Conservation (phyloP, 768 basidiomycete species). For the Boletus barrowsii region DNA sequence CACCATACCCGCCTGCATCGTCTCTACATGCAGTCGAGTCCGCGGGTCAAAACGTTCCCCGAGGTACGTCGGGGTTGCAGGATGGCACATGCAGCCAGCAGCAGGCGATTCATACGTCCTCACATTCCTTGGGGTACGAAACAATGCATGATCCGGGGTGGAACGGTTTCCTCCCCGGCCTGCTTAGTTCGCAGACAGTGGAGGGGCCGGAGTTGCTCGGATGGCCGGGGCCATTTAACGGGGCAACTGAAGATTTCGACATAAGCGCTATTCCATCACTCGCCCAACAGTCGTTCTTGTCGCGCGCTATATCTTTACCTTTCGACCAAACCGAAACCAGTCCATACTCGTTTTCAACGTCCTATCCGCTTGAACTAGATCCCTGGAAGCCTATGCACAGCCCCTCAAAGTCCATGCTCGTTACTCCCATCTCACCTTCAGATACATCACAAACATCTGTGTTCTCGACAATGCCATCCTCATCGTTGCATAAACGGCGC, state of each 20-base stretch:
- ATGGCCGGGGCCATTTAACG: too few species aligned
- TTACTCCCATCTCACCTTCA: conserved; percentile 39
- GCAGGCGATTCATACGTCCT: too few species aligned
- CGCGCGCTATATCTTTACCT: conserved; percentile 49
- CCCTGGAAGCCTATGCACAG: conserved; percentile 44
- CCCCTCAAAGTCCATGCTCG: conserved; percentile 39
- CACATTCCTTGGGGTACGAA: too few species aligned
- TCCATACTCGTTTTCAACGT: conserved; percentile 64
- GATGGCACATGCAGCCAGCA: too few species aligned
- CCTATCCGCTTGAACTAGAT: conserved; percentile 71
- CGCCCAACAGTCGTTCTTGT: conserved; percentile 54
- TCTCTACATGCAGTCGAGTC: too few species aligned
- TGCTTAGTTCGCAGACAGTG: too few species aligned
- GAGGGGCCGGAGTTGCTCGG: too few species aligned
- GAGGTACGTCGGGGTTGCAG: too few species aligned
- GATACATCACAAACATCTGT: conserved; percentile 37
- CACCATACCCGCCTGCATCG: too few species aligned
- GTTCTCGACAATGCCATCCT: conserved; percentile 37
- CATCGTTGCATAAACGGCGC: conserved; percentile 54
- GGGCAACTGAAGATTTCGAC: conserved; percentile 64
- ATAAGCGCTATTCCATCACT: conserved; percentile 61
- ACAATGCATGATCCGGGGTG: too few species aligned
- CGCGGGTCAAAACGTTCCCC: too few species aligned
- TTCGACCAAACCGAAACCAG: conserved; percentile 40
- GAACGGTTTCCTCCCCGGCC: too few species aligned